A percentile compares a stretch with the other conserved stretches of the same genome.
These are phyloP conservation scores for Wallacemonas collosoma DNA, from an alignment of 208 protist genomes.

Conservation along the genomic window DNA sequence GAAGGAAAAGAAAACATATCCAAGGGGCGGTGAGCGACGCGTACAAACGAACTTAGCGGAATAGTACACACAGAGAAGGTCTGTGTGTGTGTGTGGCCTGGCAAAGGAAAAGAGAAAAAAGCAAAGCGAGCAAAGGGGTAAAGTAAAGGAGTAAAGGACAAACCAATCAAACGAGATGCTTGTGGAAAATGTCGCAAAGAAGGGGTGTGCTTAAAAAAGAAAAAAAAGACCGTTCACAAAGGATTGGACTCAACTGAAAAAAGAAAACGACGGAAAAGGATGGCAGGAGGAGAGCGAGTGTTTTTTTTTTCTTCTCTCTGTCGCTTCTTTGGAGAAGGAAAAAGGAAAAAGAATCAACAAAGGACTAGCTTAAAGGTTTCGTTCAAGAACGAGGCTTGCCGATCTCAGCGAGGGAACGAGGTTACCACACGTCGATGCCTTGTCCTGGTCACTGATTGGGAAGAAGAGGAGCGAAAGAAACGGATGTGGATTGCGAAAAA, in stretches of 20 bases:
- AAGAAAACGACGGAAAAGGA: not conserved
- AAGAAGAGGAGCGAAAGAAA: slow-evolving; percentile 3
- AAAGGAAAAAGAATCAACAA: too few relatives aligned
- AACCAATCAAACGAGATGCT: slow-evolving; percentile 13
- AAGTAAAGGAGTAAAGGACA: slow-evolving; percentile 21
- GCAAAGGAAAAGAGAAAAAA: not conserved
- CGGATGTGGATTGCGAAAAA: not conserved
- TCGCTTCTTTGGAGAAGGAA: too few relatives aligned
- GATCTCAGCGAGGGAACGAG: not conserved
- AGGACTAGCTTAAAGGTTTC: too few relatives aligned
- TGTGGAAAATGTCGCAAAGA: slow-evolving; percentile 12
- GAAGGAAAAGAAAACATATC: not conserved
- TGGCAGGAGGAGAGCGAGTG: not conserved
- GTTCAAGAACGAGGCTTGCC: not conserved
- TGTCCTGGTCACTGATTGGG: not conserved
- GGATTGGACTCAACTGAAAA: not conserved
- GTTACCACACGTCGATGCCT: not conserved
- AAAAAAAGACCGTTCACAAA: slow-evolving; percentile 13
- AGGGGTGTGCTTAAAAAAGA: not conserved
- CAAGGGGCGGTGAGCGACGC: too few relatives aligned
- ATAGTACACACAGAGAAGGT: not conserved
- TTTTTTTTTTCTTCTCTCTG: not conserved
- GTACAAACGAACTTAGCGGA: not conserved
- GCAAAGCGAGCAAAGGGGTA: not conserved
- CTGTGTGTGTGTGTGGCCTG: not conserved